Conservation (phyloP, 305 asterid species). For the Fraxinus baroniana region DNA sequence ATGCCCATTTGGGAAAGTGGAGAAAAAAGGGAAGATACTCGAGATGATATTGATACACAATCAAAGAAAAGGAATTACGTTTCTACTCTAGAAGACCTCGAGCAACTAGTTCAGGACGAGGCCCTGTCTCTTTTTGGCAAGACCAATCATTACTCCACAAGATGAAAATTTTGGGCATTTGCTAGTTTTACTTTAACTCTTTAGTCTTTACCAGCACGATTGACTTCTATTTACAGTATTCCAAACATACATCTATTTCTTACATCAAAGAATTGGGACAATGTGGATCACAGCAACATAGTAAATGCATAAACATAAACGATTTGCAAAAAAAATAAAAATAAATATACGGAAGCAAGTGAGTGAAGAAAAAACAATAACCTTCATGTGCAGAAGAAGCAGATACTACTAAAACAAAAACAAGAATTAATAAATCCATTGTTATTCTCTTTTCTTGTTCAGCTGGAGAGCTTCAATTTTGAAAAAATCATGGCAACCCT, state of each 20-base stretch:
- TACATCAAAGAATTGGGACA: not conserved
- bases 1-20: not conserved
- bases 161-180: not conserved
- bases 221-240: not conserved
- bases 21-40: not conserved
- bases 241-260: not conserved
- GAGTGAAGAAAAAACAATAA: not conserved
- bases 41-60: not conserved
- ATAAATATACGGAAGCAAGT: not conserved
- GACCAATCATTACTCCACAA: constrained; percentile 53
- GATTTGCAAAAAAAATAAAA: not conserved
- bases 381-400: not conserved
- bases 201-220: not conserved
- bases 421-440: not conserved
- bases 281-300: not conserved
- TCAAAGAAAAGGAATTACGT: not conserved
- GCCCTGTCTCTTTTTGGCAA: not conserved
- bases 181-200: not conserved
- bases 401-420: not conserved
- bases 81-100: not conserved
- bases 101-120: not conserved
- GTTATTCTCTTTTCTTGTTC: not conserved
- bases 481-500: not conserved
- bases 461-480: not conserved
- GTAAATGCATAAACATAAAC: not conserved